Percentiles rank a stretch among this genome's conserved stretches.
These are phyloP conservation scores for Gaertneriomyces sp. DNA, from an alignment of 192 early-diverging fungal species.

Conservation along the genomic window DNA sequence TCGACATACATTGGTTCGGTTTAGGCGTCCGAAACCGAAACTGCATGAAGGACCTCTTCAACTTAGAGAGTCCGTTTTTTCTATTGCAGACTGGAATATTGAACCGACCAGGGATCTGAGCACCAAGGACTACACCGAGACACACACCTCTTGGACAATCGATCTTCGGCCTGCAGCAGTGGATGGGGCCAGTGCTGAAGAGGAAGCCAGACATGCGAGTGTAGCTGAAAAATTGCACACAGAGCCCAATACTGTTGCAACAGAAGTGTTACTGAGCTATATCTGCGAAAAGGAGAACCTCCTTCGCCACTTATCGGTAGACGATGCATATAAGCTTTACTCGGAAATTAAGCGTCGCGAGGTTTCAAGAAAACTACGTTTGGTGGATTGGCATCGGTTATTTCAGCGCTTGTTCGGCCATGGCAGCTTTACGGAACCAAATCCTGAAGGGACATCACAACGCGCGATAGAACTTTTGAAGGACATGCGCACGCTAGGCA, in stretches of 20 bases:
- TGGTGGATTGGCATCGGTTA: constrained; percentile 26
- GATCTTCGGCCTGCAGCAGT: too few relatives aligned
- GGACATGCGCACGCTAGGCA: constrained; percentile 9
- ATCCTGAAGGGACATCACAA: background rate
- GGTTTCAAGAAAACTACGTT: background rate
- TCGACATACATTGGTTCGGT: too few relatives aligned
- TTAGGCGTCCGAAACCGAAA: too few relatives aligned
- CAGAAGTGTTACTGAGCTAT: constrained; percentile 3
- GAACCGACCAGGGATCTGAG: too few relatives aligned
- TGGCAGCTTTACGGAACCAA: constrained; percentile 4
- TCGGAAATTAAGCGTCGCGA: background rate
- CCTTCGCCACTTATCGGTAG: constrained; percentile 6
- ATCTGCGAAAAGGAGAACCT: constrained; percentile 5
- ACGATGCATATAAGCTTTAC: constrained; percentile 4
- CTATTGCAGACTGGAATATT: too few relatives aligned
- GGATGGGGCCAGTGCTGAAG: too few relatives aligned
- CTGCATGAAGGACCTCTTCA: too few relatives aligned
- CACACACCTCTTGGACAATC: too few relatives aligned
- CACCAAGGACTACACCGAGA: too few relatives aligned
- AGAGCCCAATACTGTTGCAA: background rate
- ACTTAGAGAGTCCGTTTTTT: too few relatives aligned
- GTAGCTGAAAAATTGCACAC: too few relatives aligned
- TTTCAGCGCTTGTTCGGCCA: constrained; percentile 9
- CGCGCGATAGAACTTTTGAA: constrained; percentile 7
- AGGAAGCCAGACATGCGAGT: too few relatives aligned